Percentiles rank a stretch among this genome's conserved stretches.
phyloP scores from a whole-genome alignment of 768 basidiomycete species.

The Guyanaporus albipodus region DNA sequence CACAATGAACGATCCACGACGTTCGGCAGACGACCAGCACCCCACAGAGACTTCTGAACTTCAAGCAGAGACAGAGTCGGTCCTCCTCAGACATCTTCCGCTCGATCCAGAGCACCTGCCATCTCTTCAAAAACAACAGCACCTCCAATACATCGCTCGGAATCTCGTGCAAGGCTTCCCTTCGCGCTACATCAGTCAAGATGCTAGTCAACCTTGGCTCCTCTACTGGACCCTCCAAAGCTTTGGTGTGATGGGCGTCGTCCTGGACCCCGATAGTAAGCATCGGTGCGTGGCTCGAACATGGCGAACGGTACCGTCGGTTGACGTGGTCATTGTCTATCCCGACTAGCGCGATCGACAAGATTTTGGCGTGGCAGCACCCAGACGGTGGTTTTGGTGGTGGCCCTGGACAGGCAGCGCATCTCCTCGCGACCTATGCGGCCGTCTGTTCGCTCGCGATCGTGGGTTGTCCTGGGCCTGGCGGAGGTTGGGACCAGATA shows the following conservation, averaged over 20 bases:
- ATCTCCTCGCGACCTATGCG: constrained; percentile 89
- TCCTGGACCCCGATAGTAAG: constrained; percentile 71
- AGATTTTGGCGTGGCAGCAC: constrained; percentile 78
- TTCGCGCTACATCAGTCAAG: constrained; percentile 72
- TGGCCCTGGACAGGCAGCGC: constrained; percentile 83
- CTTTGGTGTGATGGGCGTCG: constrained; percentile 75
- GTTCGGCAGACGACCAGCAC: constrained; percentile 53
- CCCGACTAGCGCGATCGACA: constrained; percentile 64
- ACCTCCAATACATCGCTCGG: constrained; percentile 72
- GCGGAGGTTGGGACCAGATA: constrained; percentile 84
- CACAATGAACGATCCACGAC: constrained; percentile 23
- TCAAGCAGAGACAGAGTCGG: constrained; percentile 64
- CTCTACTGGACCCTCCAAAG: constrained; percentile 90
- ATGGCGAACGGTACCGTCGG: not conserved
- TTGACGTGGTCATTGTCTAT: not conserved
- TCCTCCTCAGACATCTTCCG: constrained; percentile 56
- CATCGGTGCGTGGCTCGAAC: constrained; percentile 47
- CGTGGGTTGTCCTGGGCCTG: constrained; percentile 65
- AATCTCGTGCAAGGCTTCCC: constrained; percentile 80
- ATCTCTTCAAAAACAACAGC: constrained; percentile 55
- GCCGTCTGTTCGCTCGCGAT: constrained; percentile 81
- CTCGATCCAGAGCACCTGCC: constrained; percentile 26
- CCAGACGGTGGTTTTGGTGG: constrained; percentile 89
- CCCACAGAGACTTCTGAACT: constrained; percentile 57
- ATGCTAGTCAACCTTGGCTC: constrained; percentile 95